These are phyloP conservation scores for Mimosa bimucronata DNA, from an alignment of 306 rosid genomes.

Conservation along the genomic window DNA sequence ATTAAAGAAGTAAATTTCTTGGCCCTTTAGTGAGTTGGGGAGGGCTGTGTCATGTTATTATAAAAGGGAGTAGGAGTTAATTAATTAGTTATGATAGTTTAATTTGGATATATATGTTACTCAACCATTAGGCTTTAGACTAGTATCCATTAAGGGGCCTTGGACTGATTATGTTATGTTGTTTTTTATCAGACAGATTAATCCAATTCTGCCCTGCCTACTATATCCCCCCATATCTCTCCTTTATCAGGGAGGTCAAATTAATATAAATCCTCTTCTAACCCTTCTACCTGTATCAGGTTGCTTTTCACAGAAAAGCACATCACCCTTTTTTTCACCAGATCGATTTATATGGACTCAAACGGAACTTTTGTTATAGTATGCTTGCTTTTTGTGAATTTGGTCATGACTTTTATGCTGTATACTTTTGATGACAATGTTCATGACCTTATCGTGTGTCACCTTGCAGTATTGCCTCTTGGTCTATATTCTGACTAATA, in stretches of 20 bases:
- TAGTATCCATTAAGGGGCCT: too few relatives aligned
- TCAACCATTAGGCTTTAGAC: too few relatives aligned
- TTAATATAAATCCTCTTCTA: neutral
- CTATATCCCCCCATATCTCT: neutral
- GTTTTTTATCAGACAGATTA: too few relatives aligned
- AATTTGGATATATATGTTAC: too few relatives aligned
- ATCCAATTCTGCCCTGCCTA: neutral
- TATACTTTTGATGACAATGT: too few relatives aligned
- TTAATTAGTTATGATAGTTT: too few relatives aligned
- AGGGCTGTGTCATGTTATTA: too few relatives aligned
- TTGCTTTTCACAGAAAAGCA: neutral
- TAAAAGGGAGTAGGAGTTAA: too few relatives aligned
- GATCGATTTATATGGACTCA: neutral
- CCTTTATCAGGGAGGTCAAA: too few relatives aligned
- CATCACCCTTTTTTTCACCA: neutral
- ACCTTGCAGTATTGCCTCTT: slow-evolving; percentile 78
- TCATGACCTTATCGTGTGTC: slow-evolving; percentile 12
- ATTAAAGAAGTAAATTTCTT: neutral
- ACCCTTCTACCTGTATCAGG: neutral
- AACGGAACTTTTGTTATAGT: slow-evolving; percentile 22
- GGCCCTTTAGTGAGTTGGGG: neutral
- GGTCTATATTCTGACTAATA: slow-evolving; percentile 74
- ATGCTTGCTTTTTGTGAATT: too few relatives aligned
- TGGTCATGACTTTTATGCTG: too few relatives aligned
- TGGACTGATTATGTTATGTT: too few relatives aligned